Base-by-base conservation (phyloP, 1,139 yeast genomes). In the Scheffersomyces segobiensis region DNA sequence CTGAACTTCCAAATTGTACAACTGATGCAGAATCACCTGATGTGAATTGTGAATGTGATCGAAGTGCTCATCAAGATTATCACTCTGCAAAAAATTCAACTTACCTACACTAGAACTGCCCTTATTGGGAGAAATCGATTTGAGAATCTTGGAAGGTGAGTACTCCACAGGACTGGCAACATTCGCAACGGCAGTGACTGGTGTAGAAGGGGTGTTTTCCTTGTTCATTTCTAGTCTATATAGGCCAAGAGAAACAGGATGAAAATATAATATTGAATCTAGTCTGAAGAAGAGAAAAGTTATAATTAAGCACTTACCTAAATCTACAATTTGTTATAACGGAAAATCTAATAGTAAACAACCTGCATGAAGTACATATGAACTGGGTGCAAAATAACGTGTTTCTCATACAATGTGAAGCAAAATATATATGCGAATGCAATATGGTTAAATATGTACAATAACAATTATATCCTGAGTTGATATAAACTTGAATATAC, bases 61-160 rank as follows among this genome's bases (percentile, higher is more conserved):
- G 55, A 75, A 74, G 56, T 76, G 78, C 24, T 70, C 73, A 55
- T 75, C 80, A 32, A 75, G 65, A 57, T 70, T 71, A 58, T 72
- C 77, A 54, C 66, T 71, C 54, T 74, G 75, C 20, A 73, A 62
- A 57, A 73, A 73, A 55, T 63, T 72, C 54, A 73, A 67, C 57
- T 64, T 67, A 3, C 77, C 77, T 20, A 65, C 67, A 6, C 60
- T 53, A n/a, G 59, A 61, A 18, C 59, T 57, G 20, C 56, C 54
- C 54, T 67, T 72, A 56, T 69, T 71, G 21, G 78, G 77, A 3
- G 78, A 74, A 3, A 71, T 60, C 3, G 75, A 73, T 55, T 68
- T 71, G 22, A 73, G 63, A 0, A 64, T 65, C 49, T 64, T 65
- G 50, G 17, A 20, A 19, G 46, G 20, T 8, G 56, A 42, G 42